Evolutionary conservation across 495 filamentous ascomycete species (phyloP).

Genomic region (Podospora sp.): DNA sequence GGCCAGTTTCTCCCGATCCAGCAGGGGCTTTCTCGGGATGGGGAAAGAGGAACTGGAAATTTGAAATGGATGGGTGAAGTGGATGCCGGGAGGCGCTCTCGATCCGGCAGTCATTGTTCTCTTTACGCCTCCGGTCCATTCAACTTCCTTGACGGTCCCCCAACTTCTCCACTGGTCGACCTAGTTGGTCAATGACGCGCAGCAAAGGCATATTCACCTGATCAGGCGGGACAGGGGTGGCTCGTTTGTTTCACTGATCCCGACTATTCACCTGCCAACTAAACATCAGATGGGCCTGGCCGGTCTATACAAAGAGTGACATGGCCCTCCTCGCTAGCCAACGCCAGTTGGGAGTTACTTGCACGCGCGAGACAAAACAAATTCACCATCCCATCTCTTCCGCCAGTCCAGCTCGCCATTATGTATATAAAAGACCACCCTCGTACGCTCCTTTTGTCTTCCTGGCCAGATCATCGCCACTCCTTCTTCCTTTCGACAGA

Average conservation of each 20-base stretch:
- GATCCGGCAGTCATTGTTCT: constrained; percentile 10
- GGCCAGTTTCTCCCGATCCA: constrained; percentile 6
- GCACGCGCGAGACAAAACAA: background rate
- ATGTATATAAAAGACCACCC: too few relatives aligned
- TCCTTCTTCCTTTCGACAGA: background rate
- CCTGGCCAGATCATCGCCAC: background rate
- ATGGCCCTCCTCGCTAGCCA: background rate
- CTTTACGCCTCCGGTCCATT: background rate
- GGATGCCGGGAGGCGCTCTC: constrained; percentile 8
- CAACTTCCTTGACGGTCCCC: constrained; percentile 4
- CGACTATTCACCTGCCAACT: background rate
- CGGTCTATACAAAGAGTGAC: background rate
- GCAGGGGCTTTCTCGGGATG: background rate
- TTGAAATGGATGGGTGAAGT: background rate
- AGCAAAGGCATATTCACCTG: constrained; percentile 12
- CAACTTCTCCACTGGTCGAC: constrained; percentile 14
- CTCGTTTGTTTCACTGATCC: background rate
- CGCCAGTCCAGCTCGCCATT: background rate
- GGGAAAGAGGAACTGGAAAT: background rate
- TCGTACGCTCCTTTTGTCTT: background rate
- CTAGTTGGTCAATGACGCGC: constrained; percentile 11
- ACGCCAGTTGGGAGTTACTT: background rate
- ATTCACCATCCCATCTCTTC: background rate
- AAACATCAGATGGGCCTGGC: background rate
- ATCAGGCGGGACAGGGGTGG: constrained; percentile 2